These are phyloP conservation scores for Carex cristatella DNA, from an alignment of 176 grass and related monocot genomes.

Conservation along the genomic window DNA sequence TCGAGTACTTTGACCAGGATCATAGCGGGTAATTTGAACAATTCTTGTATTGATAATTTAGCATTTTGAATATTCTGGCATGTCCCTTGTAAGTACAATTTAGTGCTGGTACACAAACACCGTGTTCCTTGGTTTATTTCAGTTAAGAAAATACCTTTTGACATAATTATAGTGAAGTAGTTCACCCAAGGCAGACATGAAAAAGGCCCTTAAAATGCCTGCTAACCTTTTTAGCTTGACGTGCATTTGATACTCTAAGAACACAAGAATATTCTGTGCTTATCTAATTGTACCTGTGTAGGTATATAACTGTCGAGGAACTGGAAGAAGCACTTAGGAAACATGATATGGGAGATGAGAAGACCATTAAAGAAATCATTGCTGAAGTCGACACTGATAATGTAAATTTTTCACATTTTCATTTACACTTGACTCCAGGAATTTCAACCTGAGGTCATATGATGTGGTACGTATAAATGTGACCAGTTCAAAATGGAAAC, in stretches of 20 bases:
- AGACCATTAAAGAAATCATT: conserved; percentile 99
- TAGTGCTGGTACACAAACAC: background rate
- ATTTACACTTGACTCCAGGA: background rate
- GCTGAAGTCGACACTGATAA: conserved; percentile 89
- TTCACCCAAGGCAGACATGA: background rate
- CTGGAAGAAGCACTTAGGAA: conserved; percentile 94
- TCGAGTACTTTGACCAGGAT: conserved; percentile 97
- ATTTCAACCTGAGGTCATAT: background rate
- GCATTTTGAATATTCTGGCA: background rate
- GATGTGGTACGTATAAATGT: background rate
- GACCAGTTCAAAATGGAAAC: background rate
- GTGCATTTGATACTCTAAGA: background rate
- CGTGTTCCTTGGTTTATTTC: background rate
- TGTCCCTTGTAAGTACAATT: background rate
- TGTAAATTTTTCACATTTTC: conserved; percentile 30
- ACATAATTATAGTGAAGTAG: background rate
- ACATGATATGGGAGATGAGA: conserved; percentile 95
- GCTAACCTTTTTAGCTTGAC: background rate
- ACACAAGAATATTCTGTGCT: background rate
- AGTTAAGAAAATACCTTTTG: background rate
- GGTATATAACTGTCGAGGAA: conserved; percentile 95
- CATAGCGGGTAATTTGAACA: conserved; percentile 72
- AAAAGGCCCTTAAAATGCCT: background rate
- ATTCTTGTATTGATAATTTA: background rate
- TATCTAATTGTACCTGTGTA: conserved; percentile 34